Conservation (phyloP, 345 rosid genomes). For the Arabidopsis thaliana region TAIR10.1 NC_003076.8:10265501-10266000, state of each 20-base stretch:
- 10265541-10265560: not conserved
- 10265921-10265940: no score
- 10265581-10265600: not conserved
- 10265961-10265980: not conserved
- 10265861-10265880: slow-evolving; percentile 20
- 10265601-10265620: not conserved
- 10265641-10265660: not conserved
- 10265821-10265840: slow-evolving; percentile 18
- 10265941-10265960: not conserved
- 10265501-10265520: not conserved
- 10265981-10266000: slow-evolving; percentile 4
- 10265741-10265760: not conserved
- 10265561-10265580: not conserved
- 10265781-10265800: not conserved
- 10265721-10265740: not conserved
- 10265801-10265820: not conserved
- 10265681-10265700: not conserved
- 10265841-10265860: not conserved
- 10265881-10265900: slow-evolving; percentile 9
- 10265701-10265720: slow-evolving; percentile 2
- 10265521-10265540: not conserved
- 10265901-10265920: not conserved
- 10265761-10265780: not conserved
- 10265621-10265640: not conserved
- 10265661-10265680: not conserved